Conservation (phyloP, 352 stramenopile genomes). For the Phytophthora ohioensis region DNA sequence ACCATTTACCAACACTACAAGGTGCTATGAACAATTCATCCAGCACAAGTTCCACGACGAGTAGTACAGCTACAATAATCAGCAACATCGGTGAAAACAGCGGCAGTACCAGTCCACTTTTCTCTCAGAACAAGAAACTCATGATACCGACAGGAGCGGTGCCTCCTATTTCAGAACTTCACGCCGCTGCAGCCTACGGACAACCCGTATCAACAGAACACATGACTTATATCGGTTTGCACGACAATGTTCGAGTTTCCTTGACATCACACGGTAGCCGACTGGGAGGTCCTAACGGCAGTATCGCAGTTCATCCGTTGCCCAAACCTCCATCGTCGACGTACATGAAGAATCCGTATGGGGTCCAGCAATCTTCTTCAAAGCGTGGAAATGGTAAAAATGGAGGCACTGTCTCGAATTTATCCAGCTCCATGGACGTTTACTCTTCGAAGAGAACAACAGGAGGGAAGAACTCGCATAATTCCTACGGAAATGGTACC, state of each 20-base stretch:
- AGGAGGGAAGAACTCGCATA: slow-evolving; percentile 23
- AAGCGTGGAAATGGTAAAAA: slow-evolving; percentile 40
- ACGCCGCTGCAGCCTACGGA: slow-evolving; percentile 23
- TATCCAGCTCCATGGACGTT: slow-evolving; percentile 57
- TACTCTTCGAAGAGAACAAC: slow-evolving; percentile 64
- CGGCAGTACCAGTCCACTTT: slow-evolving; percentile 27
- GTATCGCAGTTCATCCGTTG: slow-evolving; percentile 40
- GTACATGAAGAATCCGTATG: slow-evolving; percentile 61
- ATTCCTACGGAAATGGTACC: slow-evolving; percentile 22
- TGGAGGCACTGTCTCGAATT: slow-evolving; percentile 21
- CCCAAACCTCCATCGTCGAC: slow-evolving; percentile 60
- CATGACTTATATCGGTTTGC: slow-evolving; percentile 52
- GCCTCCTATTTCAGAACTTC: slow-evolving; percentile 49
- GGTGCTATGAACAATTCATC: slow-evolving; percentile 39
- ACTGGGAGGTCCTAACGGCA: slow-evolving; percentile 7
- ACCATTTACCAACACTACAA: slow-evolving; percentile 48
- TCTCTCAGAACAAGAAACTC: slow-evolving; percentile 46
- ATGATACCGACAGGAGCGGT: slow-evolving; percentile 36
- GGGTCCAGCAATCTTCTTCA: slow-evolving; percentile 26
- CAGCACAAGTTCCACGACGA: slow-evolving; percentile 43
- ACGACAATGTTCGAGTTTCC: slow-evolving; percentile 47
- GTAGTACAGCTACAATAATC: slow-evolving; percentile 28
- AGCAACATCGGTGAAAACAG: slow-evolving; percentile 19
- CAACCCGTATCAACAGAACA: slow-evolving; percentile 40
- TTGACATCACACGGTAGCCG: slow-evolving; percentile 70